A percentile compares a stretch with the other conserved stretches of the same genome.
Evolutionary conservation across 2,329 filamentous ascomycete genomes (phyloP).

Genomic region (Talaromyces sp.): DNA sequence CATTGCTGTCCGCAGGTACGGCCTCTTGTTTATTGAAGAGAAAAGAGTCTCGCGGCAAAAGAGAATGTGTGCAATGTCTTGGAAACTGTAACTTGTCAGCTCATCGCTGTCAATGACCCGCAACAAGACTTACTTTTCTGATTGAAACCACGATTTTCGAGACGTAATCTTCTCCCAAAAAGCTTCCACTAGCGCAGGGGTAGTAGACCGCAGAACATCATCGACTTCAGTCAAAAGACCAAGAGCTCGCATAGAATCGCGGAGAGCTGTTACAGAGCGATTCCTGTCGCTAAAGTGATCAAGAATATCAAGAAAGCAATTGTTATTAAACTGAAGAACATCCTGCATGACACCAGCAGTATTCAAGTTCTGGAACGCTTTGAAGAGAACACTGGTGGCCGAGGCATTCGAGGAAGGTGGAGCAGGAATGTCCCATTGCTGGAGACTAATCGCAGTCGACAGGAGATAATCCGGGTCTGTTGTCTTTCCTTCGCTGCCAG

Average conservation of each 20-base stretch:
- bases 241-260: conserved; percentile 56
- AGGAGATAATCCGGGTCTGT: conserved; percentile 67
- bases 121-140: conserved; percentile 55
- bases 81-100: conserved; percentile 25
- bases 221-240: conserved; percentile 77
- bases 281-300: conserved; percentile 29
- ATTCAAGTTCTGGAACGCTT: conserved; percentile 72
- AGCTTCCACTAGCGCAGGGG: conserved; percentile 55
- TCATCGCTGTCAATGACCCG: background rate
- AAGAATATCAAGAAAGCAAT: conserved; percentile 50
- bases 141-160: conserved; percentile 74
- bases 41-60: conserved; percentile 79
- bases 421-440: conserved; percentile 83
- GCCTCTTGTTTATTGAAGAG: conserved; percentile 68
- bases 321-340: conserved; percentile 56
- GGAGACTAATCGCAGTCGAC: conserved; percentile 71
- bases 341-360: conserved; percentile 54
- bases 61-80: conserved; percentile 71
- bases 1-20: conserved; percentile 56
- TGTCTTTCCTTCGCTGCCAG: conserved; percentile 43
- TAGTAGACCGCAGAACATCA: conserved; percentile 62
- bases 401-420: conserved; percentile 57
- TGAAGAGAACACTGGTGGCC: conserved; percentile 68
- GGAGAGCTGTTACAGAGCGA: conserved; percentile 41
- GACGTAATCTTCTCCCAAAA: conserved; percentile 59